Evolutionary conservation across 176 grass and related monocot species (phyloP).

Genomic region (Raddia guianensis): DNA sequence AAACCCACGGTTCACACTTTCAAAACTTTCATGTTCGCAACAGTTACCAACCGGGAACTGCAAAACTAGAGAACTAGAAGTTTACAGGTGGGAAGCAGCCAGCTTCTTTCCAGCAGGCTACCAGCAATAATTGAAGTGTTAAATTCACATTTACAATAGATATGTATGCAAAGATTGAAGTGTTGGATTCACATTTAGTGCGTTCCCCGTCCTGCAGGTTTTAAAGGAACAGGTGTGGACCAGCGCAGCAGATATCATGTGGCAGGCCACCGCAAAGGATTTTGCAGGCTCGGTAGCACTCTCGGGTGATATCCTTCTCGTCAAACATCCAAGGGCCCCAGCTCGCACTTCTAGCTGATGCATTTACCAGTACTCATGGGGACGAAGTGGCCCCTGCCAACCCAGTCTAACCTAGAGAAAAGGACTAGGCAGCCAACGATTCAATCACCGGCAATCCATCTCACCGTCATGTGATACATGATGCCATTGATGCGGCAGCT

Average conservation of each 20-base stretch:
- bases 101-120: conserved; percentile 19
- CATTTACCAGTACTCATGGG: conserved; percentile 7
- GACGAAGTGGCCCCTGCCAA: not conserved
- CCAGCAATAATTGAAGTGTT: not conserved
- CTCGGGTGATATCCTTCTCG: not conserved
- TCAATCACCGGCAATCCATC: not conserved
- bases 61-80: not conserved
- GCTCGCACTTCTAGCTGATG: not conserved
- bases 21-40: not conserved
- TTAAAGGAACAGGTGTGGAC: conserved; percentile 18
- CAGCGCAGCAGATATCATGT: not conserved
- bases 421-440: not conserved
- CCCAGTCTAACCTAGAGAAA: not conserved
- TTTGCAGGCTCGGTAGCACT: not conserved
- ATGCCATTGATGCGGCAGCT: not conserved
- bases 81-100: not conserved
- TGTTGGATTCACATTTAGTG: conserved; percentile 8
- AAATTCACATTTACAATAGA: not conserved
- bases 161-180: not conserved
- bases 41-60: not conserved
- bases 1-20: not conserved
- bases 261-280: conserved; percentile 13
- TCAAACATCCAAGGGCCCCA: not conserved
- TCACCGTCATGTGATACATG: not conserved
- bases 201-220: conserved; percentile 2